Conservation (phyloP, 2,329 filamentous ascomycete species). For the Cladophialophora carrionii region DNA sequence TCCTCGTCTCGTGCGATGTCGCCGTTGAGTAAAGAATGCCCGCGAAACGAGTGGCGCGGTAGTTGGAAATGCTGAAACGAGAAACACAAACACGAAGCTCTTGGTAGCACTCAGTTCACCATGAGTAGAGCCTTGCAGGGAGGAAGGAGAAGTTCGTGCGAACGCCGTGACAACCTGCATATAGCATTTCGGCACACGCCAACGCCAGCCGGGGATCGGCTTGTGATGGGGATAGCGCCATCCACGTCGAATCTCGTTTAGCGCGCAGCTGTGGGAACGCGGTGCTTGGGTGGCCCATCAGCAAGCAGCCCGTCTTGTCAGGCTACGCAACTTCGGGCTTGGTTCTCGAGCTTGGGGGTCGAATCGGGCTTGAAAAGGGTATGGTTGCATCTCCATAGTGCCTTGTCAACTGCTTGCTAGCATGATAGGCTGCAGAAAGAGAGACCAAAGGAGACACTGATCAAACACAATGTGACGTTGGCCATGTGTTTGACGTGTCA, state of each 20-base stretch:
- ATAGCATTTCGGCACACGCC: slow-evolving; percentile 30
- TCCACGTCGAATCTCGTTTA: slow-evolving; percentile 21
- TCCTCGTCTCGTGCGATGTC: slow-evolving; percentile 24
- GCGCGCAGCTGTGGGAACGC: slow-evolving; percentile 16
- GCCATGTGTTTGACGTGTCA: slow-evolving; percentile 1
- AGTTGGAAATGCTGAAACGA: slow-evolving; percentile 33
- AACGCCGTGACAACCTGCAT: slow-evolving; percentile 32
- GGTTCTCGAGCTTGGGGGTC: slow-evolving; percentile 13
- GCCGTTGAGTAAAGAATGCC: slow-evolving; percentile 65
- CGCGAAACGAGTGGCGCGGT: slow-evolving; percentile 69
- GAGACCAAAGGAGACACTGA: slow-evolving; percentile 8
- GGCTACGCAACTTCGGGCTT: slow-evolving; percentile 17
- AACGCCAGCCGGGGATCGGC: slow-evolving; percentile 23
- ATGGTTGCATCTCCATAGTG: slow-evolving; percentile 8
- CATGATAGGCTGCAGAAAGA: slow-evolving; percentile 18
- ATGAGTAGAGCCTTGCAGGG: slow-evolving; percentile 36
- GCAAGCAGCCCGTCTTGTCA: slow-evolving; percentile 17
- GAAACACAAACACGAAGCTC: slow-evolving; percentile 26
- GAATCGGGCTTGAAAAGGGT: slow-evolving; percentile 13
- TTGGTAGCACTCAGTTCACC: slow-evolving; percentile 34
- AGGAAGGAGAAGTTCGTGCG: slow-evolving; percentile 28
- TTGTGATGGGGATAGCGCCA: slow-evolving; percentile 20
- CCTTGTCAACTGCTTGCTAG: background rate
- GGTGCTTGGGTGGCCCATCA: slow-evolving; percentile 10
- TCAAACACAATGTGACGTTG: slow-evolving; percentile 20